Evolutionary conservation across 768 basidiomycete genomes (phyloP).

Genomic region (Amanita molliuscula): DNA sequence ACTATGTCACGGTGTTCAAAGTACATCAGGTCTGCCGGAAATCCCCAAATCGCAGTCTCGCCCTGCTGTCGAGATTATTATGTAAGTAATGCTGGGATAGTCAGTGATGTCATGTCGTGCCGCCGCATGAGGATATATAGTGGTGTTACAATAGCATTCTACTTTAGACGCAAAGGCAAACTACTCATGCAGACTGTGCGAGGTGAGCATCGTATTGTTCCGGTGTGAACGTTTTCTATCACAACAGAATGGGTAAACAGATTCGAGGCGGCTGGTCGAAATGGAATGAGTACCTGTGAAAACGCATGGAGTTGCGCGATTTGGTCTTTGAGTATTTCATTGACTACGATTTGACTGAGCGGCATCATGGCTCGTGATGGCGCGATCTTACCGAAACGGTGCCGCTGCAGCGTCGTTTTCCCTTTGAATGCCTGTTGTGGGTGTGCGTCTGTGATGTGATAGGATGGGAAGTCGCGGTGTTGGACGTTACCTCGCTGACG

Average conservation of each 20-base stretch:
- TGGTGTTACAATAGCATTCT: too few relatives aligned
- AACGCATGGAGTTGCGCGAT: conserved; percentile 83
- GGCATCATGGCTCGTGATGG: background rate
- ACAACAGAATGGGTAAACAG: background rate
- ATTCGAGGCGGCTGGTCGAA: background rate
- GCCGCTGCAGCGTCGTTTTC: conserved; percentile 68
- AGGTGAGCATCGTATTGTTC: conserved; percentile 48
- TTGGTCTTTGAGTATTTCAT: conserved; percentile 61
- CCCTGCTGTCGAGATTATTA: too few relatives aligned
- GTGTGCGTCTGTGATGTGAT: background rate
- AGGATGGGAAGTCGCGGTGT: background rate
- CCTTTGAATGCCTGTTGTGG: conserved; percentile 57
- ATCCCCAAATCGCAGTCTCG: too few relatives aligned
- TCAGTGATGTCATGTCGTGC: too few relatives aligned
- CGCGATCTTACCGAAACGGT: conserved; percentile 47
- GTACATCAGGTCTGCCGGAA: too few relatives aligned
- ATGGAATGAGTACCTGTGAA: conserved; percentile 50
- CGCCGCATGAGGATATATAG: too few relatives aligned
- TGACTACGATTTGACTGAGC: conserved; percentile 36
- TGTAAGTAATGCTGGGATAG: too few relatives aligned
- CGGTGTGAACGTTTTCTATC: conserved; percentile 68
- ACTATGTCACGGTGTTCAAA: too few relatives aligned
- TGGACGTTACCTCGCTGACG: conserved; percentile 56
- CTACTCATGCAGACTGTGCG: conserved; percentile 19
- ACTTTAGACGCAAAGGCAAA: too few relatives aligned